Evolutionary conservation across 768 basidiomycete genomes (phyloP).

Genomic region (Trametes villosa): DNA sequence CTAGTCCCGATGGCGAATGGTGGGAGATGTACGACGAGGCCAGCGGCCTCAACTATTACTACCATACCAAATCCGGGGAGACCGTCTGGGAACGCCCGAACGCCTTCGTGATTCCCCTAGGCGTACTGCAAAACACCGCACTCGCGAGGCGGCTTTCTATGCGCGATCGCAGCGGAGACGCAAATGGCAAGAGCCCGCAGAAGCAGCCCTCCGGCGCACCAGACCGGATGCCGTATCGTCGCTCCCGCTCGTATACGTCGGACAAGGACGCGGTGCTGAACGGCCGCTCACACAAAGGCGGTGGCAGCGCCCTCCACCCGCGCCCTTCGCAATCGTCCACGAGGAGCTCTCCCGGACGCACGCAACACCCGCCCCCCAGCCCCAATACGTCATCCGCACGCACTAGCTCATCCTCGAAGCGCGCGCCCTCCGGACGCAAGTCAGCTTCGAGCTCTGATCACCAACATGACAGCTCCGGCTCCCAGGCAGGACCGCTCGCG

Average conservation of each 20-base stretch:
- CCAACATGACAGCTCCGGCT: constrained; percentile 14
- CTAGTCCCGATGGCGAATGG: constrained; percentile 88
- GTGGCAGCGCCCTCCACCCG: constrained; percentile 11
- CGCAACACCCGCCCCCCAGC: constrained; percentile 12
- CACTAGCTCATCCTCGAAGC: constrained; percentile 7
- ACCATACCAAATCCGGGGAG: constrained; percentile 89
- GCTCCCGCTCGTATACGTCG: constrained; percentile 29
- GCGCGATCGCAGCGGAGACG: constrained; percentile 13
- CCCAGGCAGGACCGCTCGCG: constrained; percentile 26
- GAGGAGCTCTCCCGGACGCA: constrained; percentile 25
- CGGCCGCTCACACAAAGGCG: constrained; percentile 3
- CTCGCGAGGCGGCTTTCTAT: constrained; percentile 69
- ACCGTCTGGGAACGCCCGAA: constrained; percentile 93
- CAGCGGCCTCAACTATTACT: constrained; percentile 88
- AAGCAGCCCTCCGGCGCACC: constrained; percentile 2
- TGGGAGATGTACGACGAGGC: constrained; percentile 92
- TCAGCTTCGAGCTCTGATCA: constrained; percentile 23
- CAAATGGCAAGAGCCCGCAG: constrained; percentile 8
- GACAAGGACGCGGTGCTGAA: constrained; percentile 20
- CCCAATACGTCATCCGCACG: constrained; percentile 7
- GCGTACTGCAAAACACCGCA: constrained; percentile 83
- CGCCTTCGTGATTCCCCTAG: constrained; percentile 90
- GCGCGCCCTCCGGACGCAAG: constrained; percentile 14
- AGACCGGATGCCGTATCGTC: constrained; percentile 28
- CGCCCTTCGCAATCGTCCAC: constrained; percentile 33